phyloP scores from a whole-genome alignment of 169 alveolate species.

The Blepharisma undulans region DNA sequence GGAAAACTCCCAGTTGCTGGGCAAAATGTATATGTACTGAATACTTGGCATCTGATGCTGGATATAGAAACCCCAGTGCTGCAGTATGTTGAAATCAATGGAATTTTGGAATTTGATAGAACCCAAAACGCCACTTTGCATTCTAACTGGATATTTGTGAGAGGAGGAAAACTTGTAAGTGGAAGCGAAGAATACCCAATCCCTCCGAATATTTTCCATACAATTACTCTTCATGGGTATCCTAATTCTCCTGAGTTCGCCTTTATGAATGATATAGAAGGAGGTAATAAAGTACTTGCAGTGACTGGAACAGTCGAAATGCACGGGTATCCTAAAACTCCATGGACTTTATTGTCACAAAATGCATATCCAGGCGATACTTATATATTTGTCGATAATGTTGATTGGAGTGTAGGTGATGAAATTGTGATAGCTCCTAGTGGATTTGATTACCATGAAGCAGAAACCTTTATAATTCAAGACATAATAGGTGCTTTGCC shows the following conservation, averaged over 20 bases:
- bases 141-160: slow-evolving; percentile 45
- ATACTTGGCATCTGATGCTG: slow-evolving; percentile 49
- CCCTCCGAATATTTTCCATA: slow-evolving; percentile 4
- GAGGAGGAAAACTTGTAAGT: slow-evolving; percentile 49
- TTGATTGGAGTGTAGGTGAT: slow-evolving; percentile 56
- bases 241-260: not conserved
- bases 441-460: not conserved
- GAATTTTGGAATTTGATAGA: slow-evolving; percentile 41
- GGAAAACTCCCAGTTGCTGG: slow-evolving; percentile 36
- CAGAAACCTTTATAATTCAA: slow-evolving; percentile 10
- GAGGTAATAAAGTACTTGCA: slow-evolving; percentile 48
- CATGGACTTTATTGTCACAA: slow-evolving; percentile 37
- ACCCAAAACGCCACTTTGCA: slow-evolving; percentile 1
- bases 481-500: not conserved
- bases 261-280: slow-evolving; percentile 13
- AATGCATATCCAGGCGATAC: slow-evolving; percentile 43
- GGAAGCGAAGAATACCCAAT: slow-evolving; percentile 21
- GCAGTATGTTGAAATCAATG: slow-evolving; percentile 38
- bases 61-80: slow-evolving; percentile 51
- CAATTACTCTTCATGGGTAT: slow-evolving; percentile 44
- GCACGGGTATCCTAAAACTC: slow-evolving; percentile 34
- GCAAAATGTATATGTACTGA: slow-evolving; percentile 32
- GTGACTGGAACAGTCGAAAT: slow-evolving; percentile 49
- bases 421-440: slow-evolving; percentile 50
- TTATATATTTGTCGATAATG: slow-evolving; percentile 14